Base-by-base conservation (phyloP, 2,329 filamentous ascomycete species). In the Sporothrix pallida region DNA sequence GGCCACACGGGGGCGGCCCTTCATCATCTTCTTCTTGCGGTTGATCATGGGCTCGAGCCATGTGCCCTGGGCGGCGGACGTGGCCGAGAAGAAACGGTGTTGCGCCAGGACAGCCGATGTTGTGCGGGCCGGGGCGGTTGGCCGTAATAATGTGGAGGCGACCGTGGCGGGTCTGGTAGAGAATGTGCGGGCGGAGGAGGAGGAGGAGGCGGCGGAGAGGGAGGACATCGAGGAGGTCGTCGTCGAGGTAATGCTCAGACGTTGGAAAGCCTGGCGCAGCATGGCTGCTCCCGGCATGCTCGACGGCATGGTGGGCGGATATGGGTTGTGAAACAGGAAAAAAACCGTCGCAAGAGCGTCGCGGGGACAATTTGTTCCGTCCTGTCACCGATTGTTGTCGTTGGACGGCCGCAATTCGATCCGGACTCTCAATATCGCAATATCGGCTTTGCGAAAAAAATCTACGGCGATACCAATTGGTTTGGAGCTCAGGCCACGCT, bases 21-120 rank as follows among this genome's bases (percentile, higher is more conserved):
- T 98, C 78, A 94, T 95, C 86, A 97, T 97, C 82, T 93, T 93
- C 80, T 90, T 92, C 81, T 94, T 95, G 77, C 93, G 90, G 78
- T 91, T 83, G 76, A 89, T 84, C 79, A 89, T 92, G 48, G 95
- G 95, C 74, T 93, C 88, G 67, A 98, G 92, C 94, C 95, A 98
- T 80, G 89, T 92, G 77, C 88, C 89, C 81, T 86, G 76, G 80
- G 84, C 79, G 76, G 84, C 76, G 79, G 87, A 75, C 17, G 93
- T 93, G 46, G 91, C 92, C 54, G 93, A 93, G 83, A 97, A 97
- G 75, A 88, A 84, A 80, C 92, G 88, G 77, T 84, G 17, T 13
- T 44, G 86, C 76, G 78, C 74, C 74, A 74, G 68, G 78, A 42
- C 76, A 23, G 10, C 50, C 74, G 77, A 78, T 15, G 31, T 2